These are phyloP conservation scores for Monosporozyma yasuniensis DNA, from an alignment of 805 yeast genomes.

Conservation along the genomic window DNA sequence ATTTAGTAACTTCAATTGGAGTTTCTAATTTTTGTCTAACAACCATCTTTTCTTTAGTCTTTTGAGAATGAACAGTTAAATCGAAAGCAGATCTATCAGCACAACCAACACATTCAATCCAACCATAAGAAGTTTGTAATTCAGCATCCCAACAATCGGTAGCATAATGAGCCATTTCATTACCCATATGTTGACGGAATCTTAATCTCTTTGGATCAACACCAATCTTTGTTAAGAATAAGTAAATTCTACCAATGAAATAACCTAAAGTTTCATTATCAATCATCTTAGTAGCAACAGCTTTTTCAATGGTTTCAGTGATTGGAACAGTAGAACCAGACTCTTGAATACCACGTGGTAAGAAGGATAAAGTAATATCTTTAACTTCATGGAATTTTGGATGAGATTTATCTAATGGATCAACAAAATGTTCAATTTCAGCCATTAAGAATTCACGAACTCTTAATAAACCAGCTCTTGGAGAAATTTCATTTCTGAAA, in stretches of 20 bases:
- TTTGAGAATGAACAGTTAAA: conserved; percentile 87
- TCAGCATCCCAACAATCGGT: conserved; percentile 99
- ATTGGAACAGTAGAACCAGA: conserved; percentile 66
- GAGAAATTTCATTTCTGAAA: conserved; percentile 97
- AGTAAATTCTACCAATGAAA: conserved; percentile 87
- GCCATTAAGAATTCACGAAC: conserved; percentile 99
- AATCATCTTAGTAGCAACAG: conserved; percentile 78
- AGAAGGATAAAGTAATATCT: conserved; percentile 63
- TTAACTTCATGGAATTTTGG: conserved; percentile 67
- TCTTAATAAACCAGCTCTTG: conserved; percentile 93
- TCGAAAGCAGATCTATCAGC: conserved; percentile 99
- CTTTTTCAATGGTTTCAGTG: conserved; percentile 74
- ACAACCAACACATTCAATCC: conserved; percentile 99
- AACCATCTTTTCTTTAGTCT: conserved; percentile 88
- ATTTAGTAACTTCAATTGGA: conserved; percentile 75
- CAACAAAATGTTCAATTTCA: conserved; percentile 97
- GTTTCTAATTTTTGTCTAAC: conserved; percentile 84
- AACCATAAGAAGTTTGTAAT: conserved; percentile 88
- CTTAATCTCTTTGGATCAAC: conserved; percentile 75
- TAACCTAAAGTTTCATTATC: conserved; percentile 97
- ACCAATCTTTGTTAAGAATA: conserved; percentile 81
- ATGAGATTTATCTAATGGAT: conserved; percentile 81
- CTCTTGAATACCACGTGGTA: conserved; percentile 83
- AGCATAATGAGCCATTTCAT: conserved; percentile 99
- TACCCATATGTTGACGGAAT: conserved; percentile 97